Conservation (phyloP, 2,329 filamentous ascomycete genomes). For the Ceratocystiopsis sp. region DNA sequence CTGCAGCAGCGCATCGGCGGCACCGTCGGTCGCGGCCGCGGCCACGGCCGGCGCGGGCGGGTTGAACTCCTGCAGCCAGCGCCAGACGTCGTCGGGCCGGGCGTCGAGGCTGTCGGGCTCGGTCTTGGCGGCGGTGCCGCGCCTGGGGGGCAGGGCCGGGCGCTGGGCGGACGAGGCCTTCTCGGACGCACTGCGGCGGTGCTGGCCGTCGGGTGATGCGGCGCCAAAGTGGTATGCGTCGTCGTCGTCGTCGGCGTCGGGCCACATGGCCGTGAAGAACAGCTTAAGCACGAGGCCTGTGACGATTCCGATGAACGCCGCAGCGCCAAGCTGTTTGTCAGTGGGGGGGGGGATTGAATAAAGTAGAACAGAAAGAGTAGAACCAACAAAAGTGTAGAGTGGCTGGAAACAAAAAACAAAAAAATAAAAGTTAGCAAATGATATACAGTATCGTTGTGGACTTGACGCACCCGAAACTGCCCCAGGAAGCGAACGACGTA, state of each 20-base stretch:
- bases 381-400: slow-evolving; percentile 25
- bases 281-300: slow-evolving; percentile 43
- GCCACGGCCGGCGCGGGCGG: slow-evolving; percentile 1
- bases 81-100: slow-evolving; percentile 8
- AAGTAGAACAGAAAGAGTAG: slow-evolving; percentile 20
- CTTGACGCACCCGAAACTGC: slow-evolving; percentile 16
- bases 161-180: background rate
- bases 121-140: background rate
- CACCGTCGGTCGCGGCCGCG: background rate
- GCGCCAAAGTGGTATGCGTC: background rate
- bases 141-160: too few species aligned
- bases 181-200: too few species aligned
- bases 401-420: slow-evolving; percentile 17
- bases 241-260: slow-evolving; percentile 13
- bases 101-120: background rate
- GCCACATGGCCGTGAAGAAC: slow-evolving; percentile 35
- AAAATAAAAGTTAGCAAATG: slow-evolving; percentile 3
- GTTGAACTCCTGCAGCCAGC: slow-evolving; percentile 10
- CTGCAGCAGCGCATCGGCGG: background rate
- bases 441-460: too few species aligned
- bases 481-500: slow-evolving; percentile 17
- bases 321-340: slow-evolving; percentile 33
- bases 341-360: slow-evolving; percentile 21
- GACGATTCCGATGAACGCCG: slow-evolving; percentile 47
- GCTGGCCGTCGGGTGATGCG: too few species aligned